Conservation (phyloP, 208 protist genomes). For the Leishmania major region DNA sequence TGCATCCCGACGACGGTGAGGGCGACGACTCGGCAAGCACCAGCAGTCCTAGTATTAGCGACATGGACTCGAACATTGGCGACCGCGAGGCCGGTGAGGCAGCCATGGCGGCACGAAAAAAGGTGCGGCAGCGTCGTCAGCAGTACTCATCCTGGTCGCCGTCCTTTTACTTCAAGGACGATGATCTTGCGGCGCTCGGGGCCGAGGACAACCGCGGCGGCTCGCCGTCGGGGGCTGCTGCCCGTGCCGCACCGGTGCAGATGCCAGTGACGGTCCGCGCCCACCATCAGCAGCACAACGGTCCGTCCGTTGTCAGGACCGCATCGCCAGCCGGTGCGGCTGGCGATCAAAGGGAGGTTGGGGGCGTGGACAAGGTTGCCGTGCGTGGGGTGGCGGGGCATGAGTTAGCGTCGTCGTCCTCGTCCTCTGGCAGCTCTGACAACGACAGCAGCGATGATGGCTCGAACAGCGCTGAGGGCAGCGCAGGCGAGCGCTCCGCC, state of each 20-base stretch:
- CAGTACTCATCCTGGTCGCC: slow-evolving; percentile 6
- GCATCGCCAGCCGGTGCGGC: background rate
- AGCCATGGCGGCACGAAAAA: slow-evolving; percentile 13
- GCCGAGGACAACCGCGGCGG: background rate
- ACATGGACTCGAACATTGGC: background rate
- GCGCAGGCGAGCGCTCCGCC: slow-evolving; percentile 13
- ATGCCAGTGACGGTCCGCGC: background rate
- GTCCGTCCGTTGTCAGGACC: background rate
- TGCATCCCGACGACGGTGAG: slow-evolving; percentile 12
- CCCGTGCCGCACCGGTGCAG: background rate
- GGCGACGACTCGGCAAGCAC: slow-evolving; percentile 4
- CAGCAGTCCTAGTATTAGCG: background rate
- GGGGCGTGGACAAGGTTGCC: too few species aligned
- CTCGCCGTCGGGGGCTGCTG: background rate
- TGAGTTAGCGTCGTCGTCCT: background rate
- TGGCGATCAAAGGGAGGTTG: background rate
- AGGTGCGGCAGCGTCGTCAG: slow-evolving; percentile 4
- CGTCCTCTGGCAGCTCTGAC: slow-evolving; percentile 10
- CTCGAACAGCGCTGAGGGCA: slow-evolving; percentile 14
- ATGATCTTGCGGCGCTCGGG: slow-evolving; percentile 10
- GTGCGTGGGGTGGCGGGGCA: background rate
- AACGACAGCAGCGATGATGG: slow-evolving; percentile 6
- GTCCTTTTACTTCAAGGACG: slow-evolving; percentile 23
- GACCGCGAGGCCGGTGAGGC: background rate
- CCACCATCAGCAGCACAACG: background rate